Conservation (phyloP, 2,329 filamentous ascomycete genomes). For the Calonectria pseudoturangicola region DNA sequence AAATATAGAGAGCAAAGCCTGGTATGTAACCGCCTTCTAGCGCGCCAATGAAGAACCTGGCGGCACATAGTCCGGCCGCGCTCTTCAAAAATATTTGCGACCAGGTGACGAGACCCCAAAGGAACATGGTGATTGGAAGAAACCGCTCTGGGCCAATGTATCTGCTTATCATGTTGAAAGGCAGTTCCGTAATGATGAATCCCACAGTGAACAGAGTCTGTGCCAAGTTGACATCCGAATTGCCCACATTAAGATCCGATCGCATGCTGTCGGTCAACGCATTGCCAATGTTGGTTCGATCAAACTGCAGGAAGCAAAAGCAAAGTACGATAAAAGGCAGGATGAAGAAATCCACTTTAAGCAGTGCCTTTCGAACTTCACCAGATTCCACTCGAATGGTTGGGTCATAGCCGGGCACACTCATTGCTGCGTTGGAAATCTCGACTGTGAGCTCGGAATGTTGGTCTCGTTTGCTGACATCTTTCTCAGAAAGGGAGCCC, state of each 20-base stretch:
- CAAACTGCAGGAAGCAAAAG: slow-evolving; percentile 59
- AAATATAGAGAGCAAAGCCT: slow-evolving; percentile 57
- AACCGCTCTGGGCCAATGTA: slow-evolving; percentile 55
- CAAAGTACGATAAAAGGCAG: slow-evolving; percentile 57
- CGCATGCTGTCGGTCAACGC: slow-evolving; percentile 71
- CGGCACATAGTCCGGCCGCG: slow-evolving; percentile 49
- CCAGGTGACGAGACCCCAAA: slow-evolving; percentile 57
- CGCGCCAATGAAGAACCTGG: slow-evolving; percentile 55
- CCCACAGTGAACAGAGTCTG: slow-evolving; percentile 70
- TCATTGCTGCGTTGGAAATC: slow-evolving; percentile 42
- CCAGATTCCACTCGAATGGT: slow-evolving; percentile 34
- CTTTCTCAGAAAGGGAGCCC: slow-evolving; percentile 43
- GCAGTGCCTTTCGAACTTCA: slow-evolving; percentile 43
- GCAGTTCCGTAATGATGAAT: slow-evolving; percentile 66
- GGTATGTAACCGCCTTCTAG: slow-evolving; percentile 59
- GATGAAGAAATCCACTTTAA: slow-evolving; percentile 55
- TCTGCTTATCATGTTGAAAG: slow-evolving; percentile 56
- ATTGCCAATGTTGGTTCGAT: slow-evolving; percentile 66
- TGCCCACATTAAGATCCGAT: slow-evolving; percentile 67
- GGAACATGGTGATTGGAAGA: slow-evolving; percentile 55
- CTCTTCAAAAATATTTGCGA: slow-evolving; percentile 55
- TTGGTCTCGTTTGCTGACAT: not conserved
- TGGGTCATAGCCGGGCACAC: slow-evolving; percentile 53
- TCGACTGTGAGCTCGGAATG: slow-evolving; percentile 37
- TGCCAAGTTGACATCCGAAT: slow-evolving; percentile 71